phyloP scores from a whole-genome alignment of 768 basidiomycete species.

The Russula virescens region DNA sequence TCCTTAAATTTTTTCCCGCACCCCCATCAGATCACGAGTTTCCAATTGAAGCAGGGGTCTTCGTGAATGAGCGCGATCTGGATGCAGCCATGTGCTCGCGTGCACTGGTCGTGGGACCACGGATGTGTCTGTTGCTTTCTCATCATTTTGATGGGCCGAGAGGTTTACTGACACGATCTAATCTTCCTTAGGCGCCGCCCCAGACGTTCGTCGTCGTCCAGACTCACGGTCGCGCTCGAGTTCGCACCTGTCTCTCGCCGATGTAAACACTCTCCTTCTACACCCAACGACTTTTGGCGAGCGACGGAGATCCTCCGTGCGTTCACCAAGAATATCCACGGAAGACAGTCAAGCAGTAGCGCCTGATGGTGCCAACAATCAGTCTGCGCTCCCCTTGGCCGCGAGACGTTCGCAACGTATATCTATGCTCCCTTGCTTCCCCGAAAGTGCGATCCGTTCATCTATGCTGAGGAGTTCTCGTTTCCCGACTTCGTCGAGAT shows the following conservation, averaged over 20 bases:
- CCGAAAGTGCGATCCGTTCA: slow-evolving; percentile 4
- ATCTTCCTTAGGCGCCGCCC: neutral
- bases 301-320: neutral
- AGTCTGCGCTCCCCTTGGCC: slow-evolving; percentile 11
- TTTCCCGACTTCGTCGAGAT: neutral
- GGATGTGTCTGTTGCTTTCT: slow-evolving; percentile 1
- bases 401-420: neutral
- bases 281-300: slow-evolving; percentile 19
- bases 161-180: neutral
- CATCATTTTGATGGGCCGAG: neutral
- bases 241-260: slow-evolving; percentile 16
- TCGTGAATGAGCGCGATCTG: neutral
- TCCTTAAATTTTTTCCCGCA: slow-evolving; percentile 8
- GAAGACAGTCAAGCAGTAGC: neutral
- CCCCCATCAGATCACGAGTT: neutral
- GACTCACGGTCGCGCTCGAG: slow-evolving; percentile 3
- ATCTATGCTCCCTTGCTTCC: slow-evolving; percentile 16
- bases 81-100: neutral
- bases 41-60: neutral
- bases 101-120: neutral
- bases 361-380: neutral
- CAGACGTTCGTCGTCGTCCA: neutral
- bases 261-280: slow-evolving; percentile 15
- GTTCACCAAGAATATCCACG: neutral
- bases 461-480: neutral